Conservation (phyloP, 2,329 filamentous ascomycete species). For the Aureobasidium leucospermi region DNA sequence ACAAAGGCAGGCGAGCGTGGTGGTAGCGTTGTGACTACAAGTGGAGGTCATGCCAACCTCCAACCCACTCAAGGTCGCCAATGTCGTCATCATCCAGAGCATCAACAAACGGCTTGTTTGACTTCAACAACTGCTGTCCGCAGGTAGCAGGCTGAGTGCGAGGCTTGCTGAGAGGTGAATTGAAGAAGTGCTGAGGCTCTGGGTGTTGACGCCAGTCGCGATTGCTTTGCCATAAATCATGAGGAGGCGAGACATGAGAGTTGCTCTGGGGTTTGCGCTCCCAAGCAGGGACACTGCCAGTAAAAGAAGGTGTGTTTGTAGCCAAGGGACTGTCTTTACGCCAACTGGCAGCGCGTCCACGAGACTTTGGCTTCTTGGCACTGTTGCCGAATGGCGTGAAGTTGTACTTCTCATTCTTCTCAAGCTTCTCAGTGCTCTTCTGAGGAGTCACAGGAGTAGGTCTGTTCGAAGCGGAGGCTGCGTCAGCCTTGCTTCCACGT, state of each 20-base stretch:
- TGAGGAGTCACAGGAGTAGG: constrained; percentile 22
- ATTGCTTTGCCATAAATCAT: constrained; percentile 35
- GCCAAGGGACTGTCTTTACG: constrained; percentile 24
- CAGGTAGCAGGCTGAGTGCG: constrained; percentile 16
- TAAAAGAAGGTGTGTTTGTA: constrained; percentile 24
- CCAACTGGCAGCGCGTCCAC: constrained; percentile 27
- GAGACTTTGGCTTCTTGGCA: constrained; percentile 27
- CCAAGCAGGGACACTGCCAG: constrained; percentile 29
- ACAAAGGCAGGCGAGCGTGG: constrained; percentile 3
- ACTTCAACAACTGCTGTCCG: constrained; percentile 19
- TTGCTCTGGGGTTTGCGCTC: constrained; percentile 22
- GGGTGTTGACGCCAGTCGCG: constrained; percentile 44
- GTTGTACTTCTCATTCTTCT: constrained; percentile 25
- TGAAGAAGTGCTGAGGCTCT: constrained; percentile 14
- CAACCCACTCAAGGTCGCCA: constrained; percentile 88
- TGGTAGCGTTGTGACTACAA: constrained; percentile 40
- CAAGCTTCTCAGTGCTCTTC: constrained; percentile 22
- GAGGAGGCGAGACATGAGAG: constrained; percentile 16
- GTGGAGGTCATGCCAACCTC: constrained; percentile 72
- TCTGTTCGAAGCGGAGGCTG: constrained; percentile 34
- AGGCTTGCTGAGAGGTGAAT: constrained; percentile 15
- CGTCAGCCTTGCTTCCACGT: constrained; percentile 50
- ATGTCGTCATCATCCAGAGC: constrained; percentile 49
- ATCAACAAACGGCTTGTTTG: constrained; percentile 24
- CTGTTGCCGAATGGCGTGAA: constrained; percentile 25